phyloP scores from a whole-genome alignment of 768 basidiomycete species.

The Tylopilus cervinicoccineus region DNA sequence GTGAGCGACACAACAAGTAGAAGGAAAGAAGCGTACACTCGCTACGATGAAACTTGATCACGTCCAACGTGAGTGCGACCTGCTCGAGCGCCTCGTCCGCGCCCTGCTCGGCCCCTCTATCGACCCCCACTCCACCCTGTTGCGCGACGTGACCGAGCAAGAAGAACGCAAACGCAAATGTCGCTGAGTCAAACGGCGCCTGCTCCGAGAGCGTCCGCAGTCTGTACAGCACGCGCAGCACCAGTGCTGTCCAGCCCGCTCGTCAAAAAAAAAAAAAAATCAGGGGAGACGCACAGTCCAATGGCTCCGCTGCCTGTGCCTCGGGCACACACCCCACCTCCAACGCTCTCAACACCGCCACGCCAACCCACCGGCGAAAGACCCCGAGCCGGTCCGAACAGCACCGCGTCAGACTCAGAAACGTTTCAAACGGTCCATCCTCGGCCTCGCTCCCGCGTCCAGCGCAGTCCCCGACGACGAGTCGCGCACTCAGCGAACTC shows the following conservation, averaged over 20 bases:
- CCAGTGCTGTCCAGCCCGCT: conserved; percentile 46
- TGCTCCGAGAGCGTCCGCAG: conserved; percentile 79
- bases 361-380: conserved; percentile 68
- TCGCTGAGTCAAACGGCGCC: conserved; percentile 76
- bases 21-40: conserved; percentile 22
- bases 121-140: conserved; percentile 60
- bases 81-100: conserved; percentile 75
- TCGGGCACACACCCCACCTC: conserved; percentile 65
- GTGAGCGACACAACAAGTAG: not conserved
- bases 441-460: conserved; percentile 36
- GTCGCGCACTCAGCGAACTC: conserved; percentile 43
- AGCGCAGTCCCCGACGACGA: too few species aligned
- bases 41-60: conserved; percentile 33
- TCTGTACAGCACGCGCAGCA: conserved; percentile 83
- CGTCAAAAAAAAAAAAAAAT: not conserved
- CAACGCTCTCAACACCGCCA: conserved; percentile 77
- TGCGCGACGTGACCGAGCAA: conserved; percentile 66
- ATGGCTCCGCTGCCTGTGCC: conserved; percentile 65
- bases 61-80: conserved; percentile 56
- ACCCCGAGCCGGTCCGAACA: conserved; percentile 72
- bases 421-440: conserved; percentile 57
- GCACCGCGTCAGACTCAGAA: conserved; percentile 63
- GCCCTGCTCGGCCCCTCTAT: conserved; percentile 6
- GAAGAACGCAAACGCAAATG: conserved; percentile 78
- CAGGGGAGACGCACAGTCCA: conserved; percentile 35